Base-by-base conservation (phyloP, 257 asterid genomes). In the Salvia splendens region DNA sequence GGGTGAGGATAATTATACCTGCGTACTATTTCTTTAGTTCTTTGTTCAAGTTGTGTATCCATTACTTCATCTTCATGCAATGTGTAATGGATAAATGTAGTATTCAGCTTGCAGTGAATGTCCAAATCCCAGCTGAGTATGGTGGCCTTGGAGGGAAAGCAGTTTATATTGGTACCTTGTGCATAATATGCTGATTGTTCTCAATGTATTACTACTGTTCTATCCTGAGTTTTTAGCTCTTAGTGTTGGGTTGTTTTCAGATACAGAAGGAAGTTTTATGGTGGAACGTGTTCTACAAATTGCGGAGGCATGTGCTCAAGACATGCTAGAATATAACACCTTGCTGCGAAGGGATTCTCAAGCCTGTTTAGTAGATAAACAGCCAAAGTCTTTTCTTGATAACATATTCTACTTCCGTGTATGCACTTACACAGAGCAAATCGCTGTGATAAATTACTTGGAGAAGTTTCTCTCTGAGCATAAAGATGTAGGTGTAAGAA, bases 211-310 rank as follows among this genome's bases (percentile, higher is more conserved):
- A 11, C 68, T 49, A 17, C 64, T 62, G 56, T 64, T 59, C 12
- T 51, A 42, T 62, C 48, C 42, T 58, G 9, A 33, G 64, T 45
- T 42, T 77, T 75, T 53, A 52, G 35, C 48, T 71, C 28, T 50
- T 61, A 16, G 40, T 56, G 6, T 55, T 66, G 40, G 17, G 16
- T 62, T 49, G 40, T 73, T 67, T 65, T 53, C 78, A 93, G 99
- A 93, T 71, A 90, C 99, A 3, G 99, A 93, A 84, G 99, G 99
- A 69, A 90, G 97, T 78, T 93, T 93, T 70, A 93, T 86, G 97
- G 96, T 86, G 65, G 97, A 90, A 64, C 95, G 99, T 30, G 96
- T 77, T 84, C 71, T 75, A 67, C 99, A 93, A 78, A 88, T 90
- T 64, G 97, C 97, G 0, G 88, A 90, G 83, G 96, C 99, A 30